Base-by-base conservation (phyloP, 2,329 filamentous ascomycete genomes). In the Thelonectria rubi region DNA sequence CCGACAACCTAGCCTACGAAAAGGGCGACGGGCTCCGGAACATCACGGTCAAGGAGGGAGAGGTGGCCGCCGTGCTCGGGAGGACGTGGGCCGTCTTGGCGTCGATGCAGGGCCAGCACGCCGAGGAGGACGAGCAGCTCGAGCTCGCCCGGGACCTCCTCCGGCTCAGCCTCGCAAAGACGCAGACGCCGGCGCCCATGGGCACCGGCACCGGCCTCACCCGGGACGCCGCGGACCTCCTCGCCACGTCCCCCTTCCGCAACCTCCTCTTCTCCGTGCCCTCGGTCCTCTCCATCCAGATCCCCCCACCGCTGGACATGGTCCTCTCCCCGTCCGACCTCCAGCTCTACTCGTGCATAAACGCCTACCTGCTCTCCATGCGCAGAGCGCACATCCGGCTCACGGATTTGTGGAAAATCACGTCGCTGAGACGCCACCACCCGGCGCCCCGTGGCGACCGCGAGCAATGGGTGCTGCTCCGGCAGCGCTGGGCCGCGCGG, bases 341-440 rank as follows among this genome's bases (percentile, higher is more conserved):
- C 11, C 85, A 90, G 50, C 86, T 87, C 1, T 99, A 98, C 76
- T 91, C 93, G 0, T 84, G 84, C n/a, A 89, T 97, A 63, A 93
- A 96, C 74, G 86, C 92, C 2, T 98, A 97, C 69, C 85, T 99
- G 0, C 80, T 97, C 10, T 91, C 92, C 0, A 88, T 98, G 65
- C 90, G 93, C 54, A 88, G 94, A 60, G 92, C 93, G 3, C 93
- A 97, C 73, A 86, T 97, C 15, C 90, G 91, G 39, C 83, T 98
- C 1, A 91, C 92, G 1, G 88, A 92, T 67, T 80, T 98, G 1
- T 98, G 95, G 94, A 94, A 93, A 74, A 89, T 91, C 64, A 92
- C 90, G 5, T 86, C 88, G 1, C 85, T 97, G 50, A 86, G 94
- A 49, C 86, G 91, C 66, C 89, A 91, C 66, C 87, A 94, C 74